These are phyloP conservation scores for Hanseniaspora clermontiae DNA, from an alignment of 805 yeast species.

Conservation along the genomic window DNA sequence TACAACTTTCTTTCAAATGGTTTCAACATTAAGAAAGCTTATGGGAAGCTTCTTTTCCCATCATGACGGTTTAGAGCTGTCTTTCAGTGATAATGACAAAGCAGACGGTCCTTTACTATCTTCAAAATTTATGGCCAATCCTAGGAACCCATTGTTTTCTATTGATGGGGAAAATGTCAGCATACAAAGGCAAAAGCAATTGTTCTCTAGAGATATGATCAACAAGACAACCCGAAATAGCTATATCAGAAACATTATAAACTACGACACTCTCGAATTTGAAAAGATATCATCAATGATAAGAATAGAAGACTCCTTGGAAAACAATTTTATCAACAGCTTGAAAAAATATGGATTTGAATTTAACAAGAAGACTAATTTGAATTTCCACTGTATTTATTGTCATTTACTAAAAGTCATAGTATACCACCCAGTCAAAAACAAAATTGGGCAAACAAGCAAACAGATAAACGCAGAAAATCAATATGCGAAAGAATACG, in stretches of 20 bases:
- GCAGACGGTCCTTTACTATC: not conserved
- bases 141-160: not conserved
- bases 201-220: not conserved
- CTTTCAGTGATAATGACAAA: not conserved
- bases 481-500: constrained; percentile 5
- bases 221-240: not conserved
- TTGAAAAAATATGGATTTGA: not conserved
- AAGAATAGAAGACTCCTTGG: not conserved
- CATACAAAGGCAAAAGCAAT: constrained; percentile 8
- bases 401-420: constrained; percentile 9
- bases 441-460: not conserved
- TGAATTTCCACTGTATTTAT: constrained; percentile 5
- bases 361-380: not conserved
- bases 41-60: not conserved
- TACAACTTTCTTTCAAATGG: not conserved
- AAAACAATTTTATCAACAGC: not conserved
- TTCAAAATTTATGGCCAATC: not conserved
- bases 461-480: not conserved
- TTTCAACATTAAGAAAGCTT: not conserved
- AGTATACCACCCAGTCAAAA: constrained; percentile 1
- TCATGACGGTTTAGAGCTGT: not conserved
- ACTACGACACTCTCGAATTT: constrained; percentile 4
- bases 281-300: not conserved
- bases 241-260: not conserved
- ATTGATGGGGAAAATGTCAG: not conserved